Evolutionary conservation across 495 filamentous ascomycete genomes (phyloP).

Genomic region (Aspergillus sparsus): DNA sequence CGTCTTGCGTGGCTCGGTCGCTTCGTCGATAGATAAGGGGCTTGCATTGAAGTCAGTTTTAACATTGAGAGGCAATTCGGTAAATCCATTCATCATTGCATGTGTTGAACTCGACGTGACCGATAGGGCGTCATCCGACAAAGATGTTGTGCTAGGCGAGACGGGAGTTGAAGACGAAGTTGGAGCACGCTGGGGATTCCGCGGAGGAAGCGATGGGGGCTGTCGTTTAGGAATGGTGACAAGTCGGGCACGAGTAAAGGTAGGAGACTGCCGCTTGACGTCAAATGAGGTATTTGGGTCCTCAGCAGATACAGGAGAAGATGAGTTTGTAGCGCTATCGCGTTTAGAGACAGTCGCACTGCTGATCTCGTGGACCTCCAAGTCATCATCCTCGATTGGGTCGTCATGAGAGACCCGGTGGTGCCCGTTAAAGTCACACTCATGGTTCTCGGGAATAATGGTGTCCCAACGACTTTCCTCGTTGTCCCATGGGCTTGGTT

Average conservation of each 20-base stretch:
- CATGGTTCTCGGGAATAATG: slow-evolving; percentile 38
- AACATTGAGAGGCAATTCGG: slow-evolving; percentile 24
- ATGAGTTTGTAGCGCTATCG: slow-evolving; percentile 43
- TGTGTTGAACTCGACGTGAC: slow-evolving; percentile 29
- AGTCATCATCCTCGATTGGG: slow-evolving; percentile 33
- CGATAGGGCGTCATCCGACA: slow-evolving; percentile 22
- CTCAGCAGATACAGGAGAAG: slow-evolving; percentile 53
- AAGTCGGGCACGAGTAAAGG: slow-evolving; percentile 62
- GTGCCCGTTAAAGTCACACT: slow-evolving; percentile 33
- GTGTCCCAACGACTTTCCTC: slow-evolving; percentile 37
- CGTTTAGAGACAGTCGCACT: slow-evolving; percentile 49
- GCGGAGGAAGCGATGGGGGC: slow-evolving; percentile 63
- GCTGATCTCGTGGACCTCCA: slow-evolving; percentile 46
- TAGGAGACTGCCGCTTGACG: slow-evolving; percentile 46
- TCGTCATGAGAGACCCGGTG: slow-evolving; percentile 16
- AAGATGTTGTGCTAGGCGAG: slow-evolving; percentile 22
- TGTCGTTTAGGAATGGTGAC: slow-evolving; percentile 73
- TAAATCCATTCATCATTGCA: slow-evolving; percentile 24
- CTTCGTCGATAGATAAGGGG: slow-evolving; percentile 24
- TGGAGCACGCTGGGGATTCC: slow-evolving; percentile 55
- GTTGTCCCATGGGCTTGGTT: slow-evolving; percentile 29
- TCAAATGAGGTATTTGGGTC: slow-evolving; percentile 41
- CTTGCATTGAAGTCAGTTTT: slow-evolving; percentile 26
- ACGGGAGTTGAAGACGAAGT: slow-evolving; percentile 25
- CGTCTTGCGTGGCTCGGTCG: slow-evolving; percentile 27